Percentiles rank a stretch among this genome's conserved stretches.
These are phyloP conservation scores for Sisymbrium irio DNA, from an alignment of 345 rosid genomes.

Conservation along the genomic window DNA sequence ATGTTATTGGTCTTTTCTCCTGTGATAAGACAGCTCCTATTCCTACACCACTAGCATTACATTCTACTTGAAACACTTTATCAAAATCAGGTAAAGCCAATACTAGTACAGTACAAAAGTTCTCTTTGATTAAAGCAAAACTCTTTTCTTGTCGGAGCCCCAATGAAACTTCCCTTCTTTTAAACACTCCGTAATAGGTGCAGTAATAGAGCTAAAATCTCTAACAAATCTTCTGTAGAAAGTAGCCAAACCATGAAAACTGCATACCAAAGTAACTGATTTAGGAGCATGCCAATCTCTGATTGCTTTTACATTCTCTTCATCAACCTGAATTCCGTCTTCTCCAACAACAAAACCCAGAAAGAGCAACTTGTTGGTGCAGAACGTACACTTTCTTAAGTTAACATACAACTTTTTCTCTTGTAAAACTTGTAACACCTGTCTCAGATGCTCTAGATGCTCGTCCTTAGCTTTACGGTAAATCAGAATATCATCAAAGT, in stretches of 20 bases:
- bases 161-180: too few relatives aligned
- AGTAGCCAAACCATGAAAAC: background rate
- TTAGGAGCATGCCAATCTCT: too few relatives aligned
- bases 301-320: background rate
- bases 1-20: background rate
- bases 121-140: background rate
- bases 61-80: background rate
- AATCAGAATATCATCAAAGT: too few relatives aligned
- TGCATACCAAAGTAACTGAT: background rate
- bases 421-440: background rate
- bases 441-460: too few relatives aligned
- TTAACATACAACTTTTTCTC: too few relatives aligned
- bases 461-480: too few relatives aligned
- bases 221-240: background rate
- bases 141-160: background rate
- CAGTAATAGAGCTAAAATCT: too few relatives aligned
- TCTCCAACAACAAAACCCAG: too few relatives aligned
- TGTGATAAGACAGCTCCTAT: background rate
- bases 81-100: background rate
- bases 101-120: background rate
- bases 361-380: background rate
- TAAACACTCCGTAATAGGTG: too few relatives aligned
- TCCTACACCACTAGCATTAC: background rate
- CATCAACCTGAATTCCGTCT: background rate
- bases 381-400: background rate